These are phyloP conservation scores for Phlyctochytrium bullatum DNA, from an alignment of 192 early-diverging fungal species.

Conservation along the genomic window DNA sequence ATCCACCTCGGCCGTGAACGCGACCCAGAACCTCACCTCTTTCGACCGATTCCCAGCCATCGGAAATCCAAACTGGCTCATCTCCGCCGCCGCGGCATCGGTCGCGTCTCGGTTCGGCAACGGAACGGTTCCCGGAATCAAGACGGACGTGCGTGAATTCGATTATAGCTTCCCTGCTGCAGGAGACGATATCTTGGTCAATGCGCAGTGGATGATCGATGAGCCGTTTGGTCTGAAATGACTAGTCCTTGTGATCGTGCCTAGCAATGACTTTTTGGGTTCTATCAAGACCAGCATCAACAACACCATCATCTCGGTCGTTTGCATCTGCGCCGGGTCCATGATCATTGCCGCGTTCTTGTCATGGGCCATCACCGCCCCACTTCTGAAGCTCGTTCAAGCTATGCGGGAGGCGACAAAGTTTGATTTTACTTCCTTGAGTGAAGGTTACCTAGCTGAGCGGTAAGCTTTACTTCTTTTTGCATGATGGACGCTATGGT, in stretches of 20 bases:
- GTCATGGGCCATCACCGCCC: too few relatives aligned
- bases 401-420: too few relatives aligned
- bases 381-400: too few relatives aligned
- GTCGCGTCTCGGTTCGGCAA: background rate
- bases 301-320: too few relatives aligned
- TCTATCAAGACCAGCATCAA: background rate
- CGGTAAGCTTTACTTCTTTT: too few relatives aligned
- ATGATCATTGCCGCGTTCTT: too few relatives aligned
- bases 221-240: constrained; percentile 7
- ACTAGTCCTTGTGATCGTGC: background rate
- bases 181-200: background rate
- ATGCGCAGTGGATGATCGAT: constrained; percentile 5
- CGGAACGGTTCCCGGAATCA: background rate
- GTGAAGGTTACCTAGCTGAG: too few relatives aligned
- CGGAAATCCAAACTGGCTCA: background rate
- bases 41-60: background rate
- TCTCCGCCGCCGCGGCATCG: background rate
- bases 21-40: too few relatives aligned
- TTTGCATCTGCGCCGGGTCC: too few relatives aligned
- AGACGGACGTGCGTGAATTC: background rate
- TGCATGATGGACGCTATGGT: too few relatives aligned
- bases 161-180: background rate
- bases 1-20: background rate
- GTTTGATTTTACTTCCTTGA: too few relatives aligned
- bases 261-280: background rate